These are phyloP conservation scores for Lipomyces sp. DNA, from an alignment of 805 yeast genomes.

Conservation along the genomic window DNA sequence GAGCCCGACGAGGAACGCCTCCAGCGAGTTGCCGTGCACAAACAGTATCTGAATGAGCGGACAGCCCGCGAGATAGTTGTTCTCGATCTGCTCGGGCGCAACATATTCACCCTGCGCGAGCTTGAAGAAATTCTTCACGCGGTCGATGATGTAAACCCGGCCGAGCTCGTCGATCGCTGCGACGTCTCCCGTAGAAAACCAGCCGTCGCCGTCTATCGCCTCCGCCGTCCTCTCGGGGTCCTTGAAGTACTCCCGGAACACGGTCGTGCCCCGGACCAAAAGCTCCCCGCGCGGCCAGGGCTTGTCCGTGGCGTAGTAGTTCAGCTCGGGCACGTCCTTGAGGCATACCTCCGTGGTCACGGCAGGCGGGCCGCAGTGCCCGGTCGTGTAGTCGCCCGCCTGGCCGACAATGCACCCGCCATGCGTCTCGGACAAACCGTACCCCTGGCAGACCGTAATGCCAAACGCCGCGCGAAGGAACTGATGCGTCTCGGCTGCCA, in stretches of 20 bases:
- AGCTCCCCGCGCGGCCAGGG: conserved; percentile 56
- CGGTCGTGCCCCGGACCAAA: conserved; percentile 61
- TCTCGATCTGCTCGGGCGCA: conserved; percentile 76
- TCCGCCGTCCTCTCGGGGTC: conserved; percentile 53
- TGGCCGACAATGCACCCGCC: conserved; percentile 34
- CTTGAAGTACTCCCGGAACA: conserved; percentile 56
- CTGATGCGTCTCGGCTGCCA: conserved; percentile 56
- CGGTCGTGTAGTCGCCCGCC: conserved; percentile 47
- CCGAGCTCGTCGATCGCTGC: conserved; percentile 53
- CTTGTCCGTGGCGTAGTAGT: conserved; percentile 45
- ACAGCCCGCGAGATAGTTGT: conserved; percentile 53
- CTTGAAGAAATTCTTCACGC: conserved; percentile 77
- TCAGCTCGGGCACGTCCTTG: conserved; percentile 63
- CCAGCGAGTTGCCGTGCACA: conserved; percentile 61
- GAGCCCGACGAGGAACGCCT: conserved; percentile 57
- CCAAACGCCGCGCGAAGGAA: conserved; percentile 63
- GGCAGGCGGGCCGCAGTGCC: conserved; percentile 60
- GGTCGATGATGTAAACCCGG: conserved; percentile 59
- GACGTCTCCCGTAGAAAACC: conserved; percentile 50
- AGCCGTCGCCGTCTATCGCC: conserved; percentile 48
- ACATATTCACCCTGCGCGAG: conserved; percentile 45
- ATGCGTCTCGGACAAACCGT: conserved; percentile 60
- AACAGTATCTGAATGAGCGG: conserved; percentile 54
- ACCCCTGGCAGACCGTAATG: conserved; percentile 62
- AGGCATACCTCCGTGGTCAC: conserved; percentile 57